phyloP scores from a whole-genome alignment of 2,329 filamentous ascomycete species.

The Harringtonia lauricola region DNA sequence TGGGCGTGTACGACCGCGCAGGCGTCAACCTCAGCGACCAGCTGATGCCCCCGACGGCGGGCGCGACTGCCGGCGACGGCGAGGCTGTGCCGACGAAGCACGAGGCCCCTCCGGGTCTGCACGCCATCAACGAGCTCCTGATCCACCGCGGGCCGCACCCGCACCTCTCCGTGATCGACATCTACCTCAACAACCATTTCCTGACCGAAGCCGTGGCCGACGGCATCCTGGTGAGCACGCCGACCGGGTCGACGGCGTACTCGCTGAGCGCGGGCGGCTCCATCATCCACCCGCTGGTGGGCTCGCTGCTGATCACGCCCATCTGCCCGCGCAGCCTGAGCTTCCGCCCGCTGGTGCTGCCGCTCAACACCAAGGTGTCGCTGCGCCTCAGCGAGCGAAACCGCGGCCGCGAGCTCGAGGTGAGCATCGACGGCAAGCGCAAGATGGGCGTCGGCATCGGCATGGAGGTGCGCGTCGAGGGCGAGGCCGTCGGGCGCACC shows the following conservation, averaged over 20 bases:
- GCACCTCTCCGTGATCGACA: conserved; percentile 83
- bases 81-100: conserved; percentile 22
- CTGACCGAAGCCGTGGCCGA: conserved; percentile 91
- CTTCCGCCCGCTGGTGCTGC: conserved; percentile 83
- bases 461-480: conserved; percentile 79
- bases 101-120: conserved; percentile 29
- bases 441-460: conserved; percentile 59
- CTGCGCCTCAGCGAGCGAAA: conserved; percentile 75
- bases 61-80: conserved; percentile 19
- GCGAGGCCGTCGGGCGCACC: conserved; percentile 59
- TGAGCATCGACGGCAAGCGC: conserved; percentile 68
- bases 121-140: conserved; percentile 89
- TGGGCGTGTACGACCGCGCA: conserved; percentile 66
- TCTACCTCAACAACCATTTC: conserved; percentile 80
- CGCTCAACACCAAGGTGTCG: conserved; percentile 73
- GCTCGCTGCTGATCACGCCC: conserved; percentile 79
- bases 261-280: conserved; percentile 84
- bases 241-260: conserved; percentile 92
- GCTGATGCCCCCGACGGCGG: conserved; percentile 32
- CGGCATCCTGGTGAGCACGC: conserved; percentile 87
- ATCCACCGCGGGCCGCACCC: conserved; percentile 85
- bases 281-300: conserved; percentile 89
- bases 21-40: conserved; percentile 48
- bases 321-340: conserved; percentile 88
- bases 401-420: conserved; percentile 62